Percentiles rank a stretch among this genome's conserved stretches.
These are phyloP conservation scores for Drechslerella stenobrocha DNA, from an alignment of 2,329 filamentous ascomycete species.

Conservation along the genomic window DNA sequence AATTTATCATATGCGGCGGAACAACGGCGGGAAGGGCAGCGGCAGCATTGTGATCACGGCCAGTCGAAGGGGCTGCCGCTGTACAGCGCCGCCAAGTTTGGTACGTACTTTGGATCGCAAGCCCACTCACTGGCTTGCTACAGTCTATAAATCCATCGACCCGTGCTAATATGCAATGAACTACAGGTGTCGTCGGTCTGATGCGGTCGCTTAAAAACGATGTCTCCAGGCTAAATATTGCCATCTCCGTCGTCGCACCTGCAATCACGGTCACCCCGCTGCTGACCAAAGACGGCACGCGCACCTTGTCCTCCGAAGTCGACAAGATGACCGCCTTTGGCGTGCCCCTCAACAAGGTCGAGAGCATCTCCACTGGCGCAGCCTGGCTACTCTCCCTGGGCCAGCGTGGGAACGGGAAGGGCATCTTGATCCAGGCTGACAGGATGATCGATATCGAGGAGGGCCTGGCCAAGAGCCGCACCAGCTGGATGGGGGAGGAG, in stretches of 20 bases:
- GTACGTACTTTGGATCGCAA: too few relatives aligned
- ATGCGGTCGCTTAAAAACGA: slow-evolving; percentile 61
- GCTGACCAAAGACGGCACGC: slow-evolving; percentile 53
- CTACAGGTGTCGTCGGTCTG: slow-evolving; percentile 58
- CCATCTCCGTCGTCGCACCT: slow-evolving; percentile 59
- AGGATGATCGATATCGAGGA: slow-evolving; percentile 58
- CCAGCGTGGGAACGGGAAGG: slow-evolving; percentile 58
- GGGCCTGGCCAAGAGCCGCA: slow-evolving; percentile 58
- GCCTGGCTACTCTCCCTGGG: slow-evolving; percentile 59
- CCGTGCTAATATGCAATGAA: not conserved
- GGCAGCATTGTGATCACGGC: slow-evolving; percentile 60
- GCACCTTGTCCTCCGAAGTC: slow-evolving; percentile 55
- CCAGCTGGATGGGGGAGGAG: slow-evolving; percentile 60
- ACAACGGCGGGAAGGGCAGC: slow-evolving; percentile 54
- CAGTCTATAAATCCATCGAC: too few relatives aligned
- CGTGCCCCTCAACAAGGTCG: slow-evolving; percentile 59
- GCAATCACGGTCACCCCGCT: slow-evolving; percentile 60
- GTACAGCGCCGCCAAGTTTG: slow-evolving; percentile 61
- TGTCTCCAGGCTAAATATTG: slow-evolving; percentile 58
- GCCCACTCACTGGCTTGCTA: too few relatives aligned
- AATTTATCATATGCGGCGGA: slow-evolving; percentile 59
- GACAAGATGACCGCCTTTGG: slow-evolving; percentile 57
- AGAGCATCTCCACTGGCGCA: slow-evolving; percentile 58
- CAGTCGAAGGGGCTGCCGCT: slow-evolving; percentile 59
- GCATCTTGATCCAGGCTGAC: slow-evolving; percentile 59